Evolutionary conservation across 2,329 filamentous ascomycete species (phyloP), one percentile per base, ranked within the genome.

Genomic region (Aureobasidium sp.): DNA sequence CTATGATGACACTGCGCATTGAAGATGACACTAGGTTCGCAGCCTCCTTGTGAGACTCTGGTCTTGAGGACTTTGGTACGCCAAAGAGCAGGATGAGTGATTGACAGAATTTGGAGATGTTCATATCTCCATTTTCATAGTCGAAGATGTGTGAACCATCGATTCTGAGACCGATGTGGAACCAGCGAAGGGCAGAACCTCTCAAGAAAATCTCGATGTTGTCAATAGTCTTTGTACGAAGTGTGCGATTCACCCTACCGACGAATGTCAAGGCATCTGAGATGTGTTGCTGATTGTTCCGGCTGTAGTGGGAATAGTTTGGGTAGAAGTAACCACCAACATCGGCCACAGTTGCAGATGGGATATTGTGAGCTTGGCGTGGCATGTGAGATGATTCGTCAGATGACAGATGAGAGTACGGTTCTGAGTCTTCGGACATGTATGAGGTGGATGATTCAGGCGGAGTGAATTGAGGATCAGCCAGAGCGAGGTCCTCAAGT

Each of bases 271-370:
- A 46, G 47, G 39, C 48, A 37, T 61, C 29, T 10, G 39, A 17
- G 7, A 51, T 61, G 29, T 34, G 46, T 15, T 56, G 37, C 29
- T 50, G 29, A 50, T 50, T 17, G 10, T 1, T 23, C 29, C 23
- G 23, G 5, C 13, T 20, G 48, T 15, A 12, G 6, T 23, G 7
- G 9, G 1, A 29, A 27, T n/a, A n/a, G 20, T 58, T 23, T 26
- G 47, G 59, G 20, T 47, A 39, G 23, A 61, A 61, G 48, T 44
- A 36, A 13, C 55, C 41, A 48, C 59, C 59, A 37, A 61, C 3
- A 13, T 61, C 59, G 5, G 36, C 29, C 10, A 55, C 20, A 15
- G 47, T 53, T 34, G 59, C 59, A 44, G 17, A 7, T 37, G 47
- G 36, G 29, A 39, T 44, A n/a, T 29, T 27, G 29, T 12, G 10